Evolutionary conservation across 768 basidiomycete species (phyloP).

Genomic region (Kwoniella dendrophila): DNA sequence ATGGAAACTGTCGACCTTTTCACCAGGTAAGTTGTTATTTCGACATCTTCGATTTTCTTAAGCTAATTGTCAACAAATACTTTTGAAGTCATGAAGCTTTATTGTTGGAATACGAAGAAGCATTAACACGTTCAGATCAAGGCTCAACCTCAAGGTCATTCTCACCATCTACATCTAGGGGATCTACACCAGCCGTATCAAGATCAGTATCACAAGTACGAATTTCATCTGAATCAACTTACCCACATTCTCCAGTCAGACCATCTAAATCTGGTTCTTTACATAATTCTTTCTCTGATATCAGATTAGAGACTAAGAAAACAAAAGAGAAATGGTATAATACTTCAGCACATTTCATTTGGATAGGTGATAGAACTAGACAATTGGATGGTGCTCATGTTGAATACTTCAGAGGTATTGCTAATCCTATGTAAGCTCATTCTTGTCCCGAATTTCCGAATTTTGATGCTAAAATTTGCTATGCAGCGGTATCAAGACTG

Average conservation of each 20-base stretch:
- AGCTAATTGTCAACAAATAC: conserved; percentile 2
- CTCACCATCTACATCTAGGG: conserved; percentile 26
- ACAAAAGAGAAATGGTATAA: conserved; percentile 69
- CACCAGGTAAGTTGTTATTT: conserved; percentile 66
- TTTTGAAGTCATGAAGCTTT: conserved; percentile 79
- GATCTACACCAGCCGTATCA: conserved; percentile 56
- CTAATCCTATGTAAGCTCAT: conserved; percentile 51
- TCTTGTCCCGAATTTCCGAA: background rate
- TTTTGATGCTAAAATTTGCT: background rate
- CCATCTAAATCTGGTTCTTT: conserved; percentile 22
- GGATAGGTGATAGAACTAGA: conserved; percentile 95
- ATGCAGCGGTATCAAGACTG: conserved; percentile 80
- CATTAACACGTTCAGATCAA: conserved; percentile 67
- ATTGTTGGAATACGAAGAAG: conserved; percentile 88
- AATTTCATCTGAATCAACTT: background rate
- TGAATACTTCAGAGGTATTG: conserved; percentile 61
- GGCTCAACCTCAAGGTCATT: conserved; percentile 20
- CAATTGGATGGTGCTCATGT: conserved; percentile 91
- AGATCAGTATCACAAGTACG: conserved; percentile 39
- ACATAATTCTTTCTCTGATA: conserved; percentile 5
- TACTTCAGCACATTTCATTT: conserved; percentile 89
- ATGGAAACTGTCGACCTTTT: conserved; percentile 89
- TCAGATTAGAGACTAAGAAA: background rate
- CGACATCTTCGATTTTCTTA: background rate
- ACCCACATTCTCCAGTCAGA: conserved; percentile 43